phyloP scores from a whole-genome alignment of 257 asterid genomes.

The Primulina eburnea region DNA sequence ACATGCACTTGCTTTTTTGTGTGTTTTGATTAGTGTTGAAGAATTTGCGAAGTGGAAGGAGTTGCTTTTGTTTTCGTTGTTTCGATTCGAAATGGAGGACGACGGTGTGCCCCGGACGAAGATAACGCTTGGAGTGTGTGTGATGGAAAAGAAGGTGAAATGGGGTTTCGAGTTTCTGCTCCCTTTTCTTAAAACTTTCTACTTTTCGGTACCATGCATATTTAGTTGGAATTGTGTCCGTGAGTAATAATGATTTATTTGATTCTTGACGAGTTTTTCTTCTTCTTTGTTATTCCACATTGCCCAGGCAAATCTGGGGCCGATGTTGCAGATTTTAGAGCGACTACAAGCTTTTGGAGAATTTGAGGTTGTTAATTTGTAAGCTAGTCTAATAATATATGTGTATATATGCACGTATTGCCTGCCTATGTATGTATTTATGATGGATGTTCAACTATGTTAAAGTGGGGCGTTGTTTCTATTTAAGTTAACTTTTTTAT shows the following conservation, averaged over 20 bases:
- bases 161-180: slow-evolving; percentile 95
- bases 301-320: slow-evolving; percentile 66
- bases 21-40: slow-evolving; percentile 29
- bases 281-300: background rate
- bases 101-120: slow-evolving; percentile 39
- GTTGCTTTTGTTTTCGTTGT: background rate
- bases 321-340: slow-evolving; percentile 89
- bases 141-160: slow-evolving; percentile 99
- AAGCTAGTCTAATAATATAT: slow-evolving; percentile 3
- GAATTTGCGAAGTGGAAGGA: slow-evolving; percentile 24
- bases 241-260: slow-evolving; percentile 12
- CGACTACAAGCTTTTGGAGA: slow-evolving; percentile 87
- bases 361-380: slow-evolving; percentile 56
- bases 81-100: slow-evolving; percentile 36
- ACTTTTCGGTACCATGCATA: slow-evolving; percentile 36
- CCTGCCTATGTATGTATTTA: background rate
- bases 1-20: background rate
- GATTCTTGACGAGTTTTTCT: background rate
- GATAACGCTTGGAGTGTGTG: slow-evolving; percentile 82
- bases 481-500: background rate
- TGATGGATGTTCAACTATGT: background rate
- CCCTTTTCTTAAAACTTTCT: slow-evolving; percentile 30
- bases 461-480: background rate
- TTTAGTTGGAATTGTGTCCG: slow-evolving; percentile 7
- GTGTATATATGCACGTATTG: background rate